Evolutionary conservation across 2,329 filamentous ascomycete genomes (phyloP).

Genomic region (Aspergillus piperis): DNA sequence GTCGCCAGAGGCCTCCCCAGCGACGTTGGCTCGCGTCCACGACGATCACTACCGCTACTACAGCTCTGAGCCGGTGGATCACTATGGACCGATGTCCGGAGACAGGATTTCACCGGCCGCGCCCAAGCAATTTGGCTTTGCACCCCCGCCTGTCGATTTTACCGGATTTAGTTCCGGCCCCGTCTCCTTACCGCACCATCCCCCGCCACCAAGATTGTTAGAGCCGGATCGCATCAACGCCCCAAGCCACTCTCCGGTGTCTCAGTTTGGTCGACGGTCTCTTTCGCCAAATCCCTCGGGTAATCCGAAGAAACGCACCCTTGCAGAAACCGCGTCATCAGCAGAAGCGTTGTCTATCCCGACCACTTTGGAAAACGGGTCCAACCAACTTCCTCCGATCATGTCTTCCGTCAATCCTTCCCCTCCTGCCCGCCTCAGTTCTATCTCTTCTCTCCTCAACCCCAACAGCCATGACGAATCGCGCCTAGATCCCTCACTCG

Average conservation of each 20-base stretch:
- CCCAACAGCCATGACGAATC: conserved; percentile 37
- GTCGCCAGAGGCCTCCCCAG: conserved; percentile 44
- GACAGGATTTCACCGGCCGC: conserved; percentile 44
- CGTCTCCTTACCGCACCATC: conserved; percentile 34
- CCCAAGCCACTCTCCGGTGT: conserved; percentile 27
- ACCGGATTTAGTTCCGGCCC: conserved; percentile 46
- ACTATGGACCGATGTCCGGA: conserved; percentile 47
- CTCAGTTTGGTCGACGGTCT: conserved; percentile 35
- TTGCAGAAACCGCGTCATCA: conserved; percentile 34
- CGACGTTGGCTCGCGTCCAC: conserved; percentile 30
- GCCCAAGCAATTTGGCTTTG: conserved; percentile 36
- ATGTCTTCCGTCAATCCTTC: conserved; percentile 37
- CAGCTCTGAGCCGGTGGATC: conserved; percentile 38
- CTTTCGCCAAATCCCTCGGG: conserved; percentile 33
- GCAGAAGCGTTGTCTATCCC: conserved; percentile 30
- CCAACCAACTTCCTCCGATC: conserved; percentile 43
- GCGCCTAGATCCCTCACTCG: conserved; percentile 45
- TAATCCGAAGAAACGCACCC: conserved; percentile 40
- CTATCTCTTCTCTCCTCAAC: conserved; percentile 75
- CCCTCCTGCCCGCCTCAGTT: conserved; percentile 65
- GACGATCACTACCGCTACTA: conserved; percentile 39
- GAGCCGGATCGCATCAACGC: conserved; percentile 33
- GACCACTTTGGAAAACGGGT: conserved; percentile 36
- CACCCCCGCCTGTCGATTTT: conserved; percentile 53
- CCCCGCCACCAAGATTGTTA: conserved; percentile 32